Conservation (phyloP, 768 basidiomycete species). For the Aureoboletus auriporus region DNA sequence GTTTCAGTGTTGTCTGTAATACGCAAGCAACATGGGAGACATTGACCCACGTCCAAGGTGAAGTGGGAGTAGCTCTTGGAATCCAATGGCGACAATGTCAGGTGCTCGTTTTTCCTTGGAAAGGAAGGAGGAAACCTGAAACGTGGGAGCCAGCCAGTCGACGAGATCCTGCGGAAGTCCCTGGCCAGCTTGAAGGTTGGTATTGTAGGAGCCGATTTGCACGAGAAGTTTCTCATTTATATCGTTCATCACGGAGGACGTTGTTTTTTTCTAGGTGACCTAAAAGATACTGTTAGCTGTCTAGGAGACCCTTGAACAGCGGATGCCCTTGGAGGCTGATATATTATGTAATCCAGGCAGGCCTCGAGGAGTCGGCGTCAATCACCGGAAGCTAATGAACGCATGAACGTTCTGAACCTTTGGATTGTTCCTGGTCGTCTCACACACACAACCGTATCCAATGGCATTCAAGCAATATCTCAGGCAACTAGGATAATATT, state of each 20-base stretch:
- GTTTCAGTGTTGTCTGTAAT: neutral
- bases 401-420: too few species aligned
- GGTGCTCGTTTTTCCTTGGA: constrained; percentile 62
- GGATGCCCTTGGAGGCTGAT: too few species aligned
- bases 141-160: constrained; percentile 85
- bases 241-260: constrained; percentile 8
- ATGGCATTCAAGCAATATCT: too few species aligned
- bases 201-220: constrained; percentile 88
- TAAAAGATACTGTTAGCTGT: too few species aligned
- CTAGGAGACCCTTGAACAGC: too few species aligned
- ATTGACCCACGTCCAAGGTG: constrained; percentile 65
- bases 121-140: constrained; percentile 72
- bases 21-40: constrained; percentile 29
- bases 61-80: constrained; percentile 89
- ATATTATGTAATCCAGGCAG: too few species aligned
- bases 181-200: constrained; percentile 74
- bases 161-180: constrained; percentile 83
- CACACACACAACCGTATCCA: too few species aligned
- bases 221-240: constrained; percentile 46
- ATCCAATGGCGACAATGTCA: constrained; percentile 86
- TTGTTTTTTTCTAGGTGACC: too few species aligned
- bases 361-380: too few species aligned
- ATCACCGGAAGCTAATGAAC: too few species aligned
- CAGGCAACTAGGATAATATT: too few species aligned
- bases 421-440: too few species aligned